These are phyloP conservation scores for Acidiella bohemica DNA, from an alignment of 495 filamentous ascomycete species.

Conservation along the genomic window DNA sequence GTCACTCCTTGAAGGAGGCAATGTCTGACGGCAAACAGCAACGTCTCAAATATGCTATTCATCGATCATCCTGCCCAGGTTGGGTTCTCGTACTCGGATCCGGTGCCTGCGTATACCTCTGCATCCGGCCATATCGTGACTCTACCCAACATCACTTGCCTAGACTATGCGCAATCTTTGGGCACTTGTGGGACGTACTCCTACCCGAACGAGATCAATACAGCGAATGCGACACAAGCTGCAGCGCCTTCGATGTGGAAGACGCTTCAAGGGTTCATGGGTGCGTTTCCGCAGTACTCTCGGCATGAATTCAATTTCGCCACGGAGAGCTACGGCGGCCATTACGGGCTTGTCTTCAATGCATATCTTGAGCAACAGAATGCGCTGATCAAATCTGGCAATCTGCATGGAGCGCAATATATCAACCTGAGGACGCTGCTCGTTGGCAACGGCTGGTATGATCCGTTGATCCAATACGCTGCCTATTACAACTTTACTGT, in stretches of 20 bases:
- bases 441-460: slow-evolving; percentile 37
- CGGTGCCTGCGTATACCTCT: slow-evolving; percentile 35
- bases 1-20: slow-evolving; percentile 45
- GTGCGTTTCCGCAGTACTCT: slow-evolving; percentile 48
- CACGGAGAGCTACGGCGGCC: slow-evolving; percentile 44
- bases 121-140: slow-evolving; percentile 21
- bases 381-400: slow-evolving; percentile 30
- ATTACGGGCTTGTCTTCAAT: slow-evolving; percentile 52
- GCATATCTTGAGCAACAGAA: slow-evolving; percentile 56
- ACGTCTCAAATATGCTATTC: slow-evolving; percentile 45
- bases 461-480: slow-evolving; percentile 30
- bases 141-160: slow-evolving; percentile 38
- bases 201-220: slow-evolving; percentile 36
- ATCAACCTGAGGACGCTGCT: slow-evolving; percentile 44
- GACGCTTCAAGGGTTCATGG: slow-evolving; percentile 50
- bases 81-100: slow-evolving; percentile 46
- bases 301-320: slow-evolving; percentile 44
- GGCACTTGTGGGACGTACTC: slow-evolving; percentile 43
- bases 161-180: slow-evolving; percentile 36
- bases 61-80: slow-evolving; percentile 48
- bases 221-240: slow-evolving; percentile 39
- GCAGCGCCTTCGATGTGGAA: slow-evolving; percentile 48
- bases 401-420: slow-evolving; percentile 27
- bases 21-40: slow-evolving; percentile 19
- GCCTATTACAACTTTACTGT: slow-evolving; percentile 53